Percentiles rank a stretch among this genome's conserved stretches.
Conservation (phyloP, 768 basidiomycete species). For the Agaricus blazei region DNA sequence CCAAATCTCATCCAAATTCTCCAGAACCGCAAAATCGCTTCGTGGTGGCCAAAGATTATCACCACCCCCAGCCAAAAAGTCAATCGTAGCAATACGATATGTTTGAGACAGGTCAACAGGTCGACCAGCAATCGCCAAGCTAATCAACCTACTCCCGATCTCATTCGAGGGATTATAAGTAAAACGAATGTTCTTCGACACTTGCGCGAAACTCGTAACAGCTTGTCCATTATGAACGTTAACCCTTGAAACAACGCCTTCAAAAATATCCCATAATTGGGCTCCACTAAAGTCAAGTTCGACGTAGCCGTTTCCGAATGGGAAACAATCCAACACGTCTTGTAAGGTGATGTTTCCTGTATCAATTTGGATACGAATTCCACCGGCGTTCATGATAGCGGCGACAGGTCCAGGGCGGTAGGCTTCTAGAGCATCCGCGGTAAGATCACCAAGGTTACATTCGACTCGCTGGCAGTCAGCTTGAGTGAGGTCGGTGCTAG, state of each 20-base stretch:
- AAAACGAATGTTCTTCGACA: constrained; percentile 30
- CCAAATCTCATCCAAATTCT: constrained; percentile 27
- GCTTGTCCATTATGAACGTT: constrained; percentile 21
- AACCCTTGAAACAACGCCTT: constrained; percentile 30
- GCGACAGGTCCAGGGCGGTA: constrained; percentile 23
- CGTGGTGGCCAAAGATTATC: constrained; percentile 28
- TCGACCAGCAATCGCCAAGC: constrained; percentile 21
- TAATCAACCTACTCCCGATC: constrained; percentile 23
- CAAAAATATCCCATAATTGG: constrained; percentile 37
- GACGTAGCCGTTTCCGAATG: constrained; percentile 36
- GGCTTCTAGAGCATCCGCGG: constrained; percentile 37
- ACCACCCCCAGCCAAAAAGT: constrained; percentile 30
- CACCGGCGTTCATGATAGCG: constrained; percentile 39
- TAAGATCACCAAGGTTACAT: constrained; percentile 38
- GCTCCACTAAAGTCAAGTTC: constrained; percentile 35
- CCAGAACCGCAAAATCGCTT: constrained; percentile 23
- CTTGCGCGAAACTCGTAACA: constrained; percentile 38
- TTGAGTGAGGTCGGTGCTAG: constrained; percentile 30
- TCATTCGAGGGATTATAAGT: constrained; percentile 26
- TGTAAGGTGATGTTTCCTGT: constrained; percentile 35
- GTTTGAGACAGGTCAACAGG: constrained; percentile 20
- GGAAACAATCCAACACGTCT: constrained; percentile 35
- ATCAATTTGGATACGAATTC: constrained; percentile 35
- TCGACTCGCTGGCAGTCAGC: constrained; percentile 35
- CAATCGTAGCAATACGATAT: constrained; percentile 27